Conservation (phyloP, 306 rosid genomes). For the Cucurbita moschata region DNA sequence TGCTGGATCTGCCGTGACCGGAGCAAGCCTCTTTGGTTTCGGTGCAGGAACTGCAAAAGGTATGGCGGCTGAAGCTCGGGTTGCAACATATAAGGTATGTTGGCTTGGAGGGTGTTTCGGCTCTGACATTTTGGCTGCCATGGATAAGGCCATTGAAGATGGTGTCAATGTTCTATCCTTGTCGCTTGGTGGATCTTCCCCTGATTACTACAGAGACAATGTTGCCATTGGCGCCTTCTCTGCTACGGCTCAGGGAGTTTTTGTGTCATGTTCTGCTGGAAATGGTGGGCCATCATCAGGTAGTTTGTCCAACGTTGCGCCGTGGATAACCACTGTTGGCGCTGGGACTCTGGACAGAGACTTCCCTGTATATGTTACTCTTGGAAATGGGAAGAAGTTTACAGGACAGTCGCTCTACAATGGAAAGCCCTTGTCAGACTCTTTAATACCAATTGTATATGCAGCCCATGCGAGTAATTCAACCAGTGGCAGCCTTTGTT, state of each 20-base stretch:
- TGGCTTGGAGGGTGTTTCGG: conserved; percentile 59
- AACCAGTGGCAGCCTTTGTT: conserved; percentile 31
- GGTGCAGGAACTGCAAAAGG: conserved; percentile 85
- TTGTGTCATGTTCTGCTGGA: conserved; percentile 76
- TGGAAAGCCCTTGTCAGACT: conserved; percentile 28
- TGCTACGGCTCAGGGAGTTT: conserved; percentile 51
- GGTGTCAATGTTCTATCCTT: conserved; percentile 63
- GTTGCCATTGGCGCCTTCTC: conserved; percentile 65
- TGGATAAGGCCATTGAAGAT: conserved; percentile 71
- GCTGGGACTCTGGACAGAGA: conserved; percentile 91
- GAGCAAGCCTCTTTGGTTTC: conserved; percentile 62
- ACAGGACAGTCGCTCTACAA: conserved; percentile 52
- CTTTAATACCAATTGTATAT: conserved; percentile 48
- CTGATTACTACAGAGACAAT: conserved; percentile 37
- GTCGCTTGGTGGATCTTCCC: conserved; percentile 56
- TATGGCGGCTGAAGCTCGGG: conserved; percentile 66
- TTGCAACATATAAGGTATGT: conserved; percentile 74
- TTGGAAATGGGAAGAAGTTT: conserved; percentile 50
- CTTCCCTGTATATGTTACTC: conserved; percentile 50
- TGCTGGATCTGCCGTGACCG: conserved; percentile 52
- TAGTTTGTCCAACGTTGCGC: conserved; percentile 52
- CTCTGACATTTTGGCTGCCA: conserved; percentile 60
- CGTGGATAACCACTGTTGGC: conserved; percentile 76
- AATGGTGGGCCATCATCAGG: conserved; percentile 46
- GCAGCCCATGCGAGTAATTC: conserved; percentile 32